Evolutionary conservation across 805 yeast species (phyloP).

Genomic region (Yarrowia deformans): DNA sequence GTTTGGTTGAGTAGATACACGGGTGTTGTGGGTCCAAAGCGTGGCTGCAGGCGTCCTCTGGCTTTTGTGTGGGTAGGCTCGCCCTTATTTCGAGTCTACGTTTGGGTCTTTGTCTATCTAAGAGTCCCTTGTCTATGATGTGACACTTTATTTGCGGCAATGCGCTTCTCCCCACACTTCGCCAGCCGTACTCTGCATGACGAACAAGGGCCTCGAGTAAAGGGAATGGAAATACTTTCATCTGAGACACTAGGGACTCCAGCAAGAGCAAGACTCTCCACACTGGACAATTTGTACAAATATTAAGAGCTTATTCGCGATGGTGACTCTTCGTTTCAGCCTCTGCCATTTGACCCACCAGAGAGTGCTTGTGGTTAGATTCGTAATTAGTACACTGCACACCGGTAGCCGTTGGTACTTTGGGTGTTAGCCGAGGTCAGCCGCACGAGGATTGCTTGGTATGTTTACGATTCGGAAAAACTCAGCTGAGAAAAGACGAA

Average conservation of each 20-base stretch:
- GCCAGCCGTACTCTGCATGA: slow-evolving; percentile 16
- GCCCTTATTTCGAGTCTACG: too few relatives aligned
- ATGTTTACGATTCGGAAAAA: slow-evolving; percentile 7
- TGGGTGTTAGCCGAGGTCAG: not conserved
- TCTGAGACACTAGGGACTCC: slow-evolving; percentile 1
- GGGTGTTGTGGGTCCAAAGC: not conserved
- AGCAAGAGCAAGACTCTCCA: too few relatives aligned
- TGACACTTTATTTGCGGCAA: not conserved
- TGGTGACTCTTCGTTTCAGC: too few relatives aligned
- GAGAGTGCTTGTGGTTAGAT: too few relatives aligned
- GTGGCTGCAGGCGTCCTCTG: not conserved
- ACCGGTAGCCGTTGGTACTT: too few relatives aligned
- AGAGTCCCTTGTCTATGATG: too few relatives aligned
- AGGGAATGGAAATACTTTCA: slow-evolving; percentile 14
- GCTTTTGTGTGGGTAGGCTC: not conserved
- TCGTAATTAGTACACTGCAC: too few relatives aligned
- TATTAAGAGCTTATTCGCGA: too few relatives aligned
- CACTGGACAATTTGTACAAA: too few relatives aligned
- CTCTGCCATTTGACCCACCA: too few relatives aligned
- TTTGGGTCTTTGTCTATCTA: too few relatives aligned
- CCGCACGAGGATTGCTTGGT: slow-evolving; percentile 1
- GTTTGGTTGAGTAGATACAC: not conserved
- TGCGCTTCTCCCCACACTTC: slow-evolving; percentile 28
- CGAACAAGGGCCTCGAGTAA: slow-evolving; percentile 1
- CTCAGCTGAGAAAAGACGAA: slow-evolving; percentile 3